phyloP scores from a whole-genome alignment of 331 rosid genomes.

The Rosa hybrid region DNA sequence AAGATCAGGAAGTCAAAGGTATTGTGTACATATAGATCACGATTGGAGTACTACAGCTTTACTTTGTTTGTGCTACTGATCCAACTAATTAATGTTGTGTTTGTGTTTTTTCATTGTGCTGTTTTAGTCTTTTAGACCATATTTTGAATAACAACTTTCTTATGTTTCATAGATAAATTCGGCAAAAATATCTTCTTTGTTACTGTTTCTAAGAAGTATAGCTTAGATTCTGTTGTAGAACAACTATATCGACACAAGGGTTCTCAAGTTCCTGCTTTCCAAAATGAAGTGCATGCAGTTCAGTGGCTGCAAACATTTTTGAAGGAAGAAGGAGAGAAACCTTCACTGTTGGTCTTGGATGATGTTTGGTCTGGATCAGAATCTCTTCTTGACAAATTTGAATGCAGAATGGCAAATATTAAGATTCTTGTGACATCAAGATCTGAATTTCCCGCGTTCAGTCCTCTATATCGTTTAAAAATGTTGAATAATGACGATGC shows the following conservation, averaged over 20 bases:
- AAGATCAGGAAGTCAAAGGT: constrained; percentile 27
- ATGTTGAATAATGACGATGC: constrained; percentile 38
- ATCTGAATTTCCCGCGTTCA: constrained; percentile 36
- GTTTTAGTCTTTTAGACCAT: too few species aligned
- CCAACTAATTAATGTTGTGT: not conserved
- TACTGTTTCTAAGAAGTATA: not conserved
- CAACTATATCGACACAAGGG: not conserved
- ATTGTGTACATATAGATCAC: not conserved
- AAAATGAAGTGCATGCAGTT: constrained; percentile 37
- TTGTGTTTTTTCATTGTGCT: too few species aligned
- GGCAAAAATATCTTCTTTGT: not conserved
- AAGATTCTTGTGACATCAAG: constrained; percentile 46
- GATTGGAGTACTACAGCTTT: too few species aligned
- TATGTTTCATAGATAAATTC: constrained; percentile 13
- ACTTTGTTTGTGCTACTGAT: not conserved
- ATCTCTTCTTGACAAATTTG: constrained; percentile 37
- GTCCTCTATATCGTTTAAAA: constrained; percentile 21
- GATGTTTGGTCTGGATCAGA: constrained; percentile 58
- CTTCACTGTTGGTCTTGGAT: constrained; percentile 53
- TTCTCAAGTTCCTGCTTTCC: constrained; percentile 16
- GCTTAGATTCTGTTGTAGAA: not conserved
- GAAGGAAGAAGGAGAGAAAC: constrained; percentile 21
- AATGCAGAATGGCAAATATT: constrained; percentile 6
- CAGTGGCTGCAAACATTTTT: constrained; percentile 26
- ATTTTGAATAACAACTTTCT: not conserved